Percentiles rank a stretch among this genome's conserved stretches.
These are phyloP conservation scores for Wallacemonas sp. DNA, from an alignment of 208 protist species.

Conservation along the genomic window DNA sequence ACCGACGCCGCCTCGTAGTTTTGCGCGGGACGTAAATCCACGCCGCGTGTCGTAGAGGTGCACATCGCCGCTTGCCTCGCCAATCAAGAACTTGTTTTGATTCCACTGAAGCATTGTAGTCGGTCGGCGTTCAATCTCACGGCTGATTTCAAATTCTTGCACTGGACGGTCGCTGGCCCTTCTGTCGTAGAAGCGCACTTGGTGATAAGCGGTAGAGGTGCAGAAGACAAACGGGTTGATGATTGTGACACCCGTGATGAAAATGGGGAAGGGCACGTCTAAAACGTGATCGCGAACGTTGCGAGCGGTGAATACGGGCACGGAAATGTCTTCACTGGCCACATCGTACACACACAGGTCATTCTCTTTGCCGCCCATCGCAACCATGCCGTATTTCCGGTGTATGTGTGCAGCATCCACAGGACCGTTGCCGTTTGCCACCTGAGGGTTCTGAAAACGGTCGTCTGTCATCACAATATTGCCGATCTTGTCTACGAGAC, in stretches of 20 bases:
- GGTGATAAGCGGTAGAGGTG: constrained; percentile 71
- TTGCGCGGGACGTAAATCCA: constrained; percentile 80
- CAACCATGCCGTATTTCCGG: constrained; percentile 71
- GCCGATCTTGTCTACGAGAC: constrained; percentile 47
- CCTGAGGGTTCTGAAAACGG: constrained; percentile 16
- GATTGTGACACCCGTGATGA: constrained; percentile 66
- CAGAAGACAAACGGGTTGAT: constrained; percentile 83
- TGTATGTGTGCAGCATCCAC: constrained; percentile 78
- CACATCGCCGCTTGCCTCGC: constrained; percentile 79
- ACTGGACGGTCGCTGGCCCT: constrained; percentile 68
- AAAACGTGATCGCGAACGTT: constrained; percentile 77
- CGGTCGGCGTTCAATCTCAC: constrained; percentile 75
- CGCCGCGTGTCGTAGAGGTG: constrained; percentile 84
- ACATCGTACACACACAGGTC: constrained; percentile 74
- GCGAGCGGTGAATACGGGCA: constrained; percentile 55
- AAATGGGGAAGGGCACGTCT: constrained; percentile 71
- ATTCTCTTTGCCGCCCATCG: constrained; percentile 72
- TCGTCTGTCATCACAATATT: constrained; percentile 36
- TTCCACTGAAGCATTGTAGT: constrained; percentile 85
- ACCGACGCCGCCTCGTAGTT: constrained; percentile 80
- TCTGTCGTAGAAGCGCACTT: constrained; percentile 83
- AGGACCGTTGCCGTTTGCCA: constrained; percentile 42
- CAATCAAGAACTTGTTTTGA: constrained; percentile 84
- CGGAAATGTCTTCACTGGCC: constrained; percentile 25
- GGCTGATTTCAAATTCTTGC: constrained; percentile 79